Base-by-base conservation (phyloP, 495 filamentous ascomycete species). In the Aspergillus egyptiacus region DNA sequence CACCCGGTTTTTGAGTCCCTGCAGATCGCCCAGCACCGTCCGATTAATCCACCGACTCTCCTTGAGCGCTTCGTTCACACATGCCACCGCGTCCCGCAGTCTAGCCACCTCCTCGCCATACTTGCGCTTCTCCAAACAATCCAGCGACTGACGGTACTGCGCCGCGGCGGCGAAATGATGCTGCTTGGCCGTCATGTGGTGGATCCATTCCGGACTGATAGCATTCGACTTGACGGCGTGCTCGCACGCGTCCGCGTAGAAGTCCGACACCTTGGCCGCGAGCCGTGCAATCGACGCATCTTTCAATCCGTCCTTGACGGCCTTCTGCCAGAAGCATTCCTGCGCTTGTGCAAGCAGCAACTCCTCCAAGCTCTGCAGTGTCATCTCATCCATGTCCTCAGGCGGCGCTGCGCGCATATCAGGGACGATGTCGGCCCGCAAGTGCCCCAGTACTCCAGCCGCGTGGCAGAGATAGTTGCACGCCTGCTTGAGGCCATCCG, bases 271-370 rank as follows among this genome's bases (percentile, higher is more conserved):
- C 50, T 91, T 85, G 0, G 87, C 89, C 10, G 93, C 93, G 2
- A 98, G 73, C 61, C 89, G 90, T 3, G 93, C 87, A 45, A 98
- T 95, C 0, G 86, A 86, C 8, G 79, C 84, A 61, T 98, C 93
- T 59, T 94, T 95, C 61, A 95, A 78, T 9, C 83, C 83, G 61
- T 96, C 93, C 73, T 91, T 91, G 17, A 95, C 93, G 2, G 94
- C 93, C 61, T 95, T 97, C 46, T 91, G 85, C 93, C 93, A 98
- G 66, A 91, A 96, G 62, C 91, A 96, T 65, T 98, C 93, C 57
- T 98, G 93, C 28, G 83, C 89, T 61, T 98, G 91, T 11, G 89
- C 93, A 1, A 98, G 75, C 39, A 95, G 75, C 27, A 98, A 75
- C 59, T 91, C 77, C 53, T 87, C 83, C 14, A 96, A 70, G 42